Percentiles rank a stretch among this genome's conserved stretches.
Evolutionary conservation across 2,329 filamentous ascomycete genomes (phyloP).

Genomic region (Westerdykella aurantiaca): DNA sequence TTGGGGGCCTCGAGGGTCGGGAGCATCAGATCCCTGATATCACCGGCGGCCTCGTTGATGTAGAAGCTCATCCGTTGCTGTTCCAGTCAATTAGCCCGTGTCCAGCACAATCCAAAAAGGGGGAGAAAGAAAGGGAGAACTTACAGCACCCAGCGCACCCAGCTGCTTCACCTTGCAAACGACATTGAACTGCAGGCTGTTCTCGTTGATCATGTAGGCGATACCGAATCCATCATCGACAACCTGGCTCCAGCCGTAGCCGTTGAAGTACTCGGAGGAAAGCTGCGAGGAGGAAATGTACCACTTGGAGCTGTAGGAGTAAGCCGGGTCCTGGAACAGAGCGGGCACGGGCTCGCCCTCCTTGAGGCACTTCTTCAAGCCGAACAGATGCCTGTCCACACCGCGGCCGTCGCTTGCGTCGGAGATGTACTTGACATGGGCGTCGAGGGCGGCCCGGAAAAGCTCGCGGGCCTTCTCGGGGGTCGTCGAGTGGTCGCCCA

Average conservation of each 20-base stretch:
- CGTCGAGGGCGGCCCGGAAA: slow-evolving; percentile 74
- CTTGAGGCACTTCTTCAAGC: slow-evolving; percentile 82
- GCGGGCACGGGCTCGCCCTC: slow-evolving; percentile 74
- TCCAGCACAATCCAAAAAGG: not conserved
- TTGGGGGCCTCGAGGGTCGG: slow-evolving; percentile 74
- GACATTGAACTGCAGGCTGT: slow-evolving; percentile 97
- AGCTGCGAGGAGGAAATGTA: slow-evolving; percentile 84
- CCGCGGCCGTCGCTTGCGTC: slow-evolving; percentile 88
- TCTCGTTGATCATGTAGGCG: slow-evolving; percentile 99
- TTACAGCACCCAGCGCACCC: slow-evolving; percentile 57
- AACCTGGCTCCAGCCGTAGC: slow-evolving; percentile 98
- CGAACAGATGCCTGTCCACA: slow-evolving; percentile 94
- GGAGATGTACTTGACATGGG: slow-evolving; percentile 84
- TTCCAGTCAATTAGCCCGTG: slow-evolving; percentile 12
- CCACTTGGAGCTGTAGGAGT: slow-evolving; percentile 78
- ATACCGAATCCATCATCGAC: slow-evolving; percentile 95
- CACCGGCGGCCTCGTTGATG: slow-evolving; percentile 85
- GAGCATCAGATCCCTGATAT: slow-evolving; percentile 80
- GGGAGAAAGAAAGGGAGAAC: slow-evolving; percentile 8
- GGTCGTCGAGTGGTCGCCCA: slow-evolving; percentile 62
- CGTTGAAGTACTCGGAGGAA: slow-evolving; percentile 96
- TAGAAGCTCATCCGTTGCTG: slow-evolving; percentile 87
- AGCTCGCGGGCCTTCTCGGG: slow-evolving; percentile 63
- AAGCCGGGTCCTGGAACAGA: slow-evolving; percentile 84
- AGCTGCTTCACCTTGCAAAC: slow-evolving; percentile 67